A percentile compares a stretch with the other conserved stretches of the same genome.
Conservation (phyloP, 2,329 filamentous ascomycete genomes). For the Penicillium hordei region DNA sequence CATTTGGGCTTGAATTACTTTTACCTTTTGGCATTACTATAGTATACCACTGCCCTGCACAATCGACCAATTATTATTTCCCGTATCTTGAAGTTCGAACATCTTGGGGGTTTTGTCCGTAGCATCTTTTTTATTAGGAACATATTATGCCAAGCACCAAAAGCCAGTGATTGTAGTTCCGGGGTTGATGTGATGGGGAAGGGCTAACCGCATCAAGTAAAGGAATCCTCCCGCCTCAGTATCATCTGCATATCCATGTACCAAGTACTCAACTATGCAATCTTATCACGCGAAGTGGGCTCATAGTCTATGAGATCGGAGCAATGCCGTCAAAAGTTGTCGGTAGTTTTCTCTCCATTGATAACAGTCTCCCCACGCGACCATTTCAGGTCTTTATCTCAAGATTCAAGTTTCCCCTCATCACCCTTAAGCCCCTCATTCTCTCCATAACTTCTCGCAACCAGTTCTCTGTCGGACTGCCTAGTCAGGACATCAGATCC, state of each 20-base stretch:
- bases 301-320: not conserved
- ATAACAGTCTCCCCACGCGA: not conserved
- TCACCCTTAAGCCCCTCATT: not conserved
- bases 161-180: not conserved
- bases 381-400: conserved; percentile 1
- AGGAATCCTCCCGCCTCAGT: conserved; percentile 4
- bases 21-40: no score
- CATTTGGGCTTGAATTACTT: no score
- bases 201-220: conserved; percentile 16
- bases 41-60: no score
- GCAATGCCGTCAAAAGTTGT: not conserved
- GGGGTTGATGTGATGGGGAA: not conserved
- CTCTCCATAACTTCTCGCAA: not conserved
- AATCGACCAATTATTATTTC: not conserved
- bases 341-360: not conserved
- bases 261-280: not conserved
- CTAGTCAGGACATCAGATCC: conserved; percentile 19
- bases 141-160: not conserved
- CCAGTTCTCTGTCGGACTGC: conserved; percentile 6
- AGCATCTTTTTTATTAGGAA: not conserved
- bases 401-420: conserved; percentile 15
- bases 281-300: not conserved
- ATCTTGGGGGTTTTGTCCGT: not conserved
- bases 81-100: not conserved
- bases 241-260: not conserved